Evolutionary conservation across 257 asterid genomes (phyloP).

Genomic region (Anisodus tanguticus): DNA sequence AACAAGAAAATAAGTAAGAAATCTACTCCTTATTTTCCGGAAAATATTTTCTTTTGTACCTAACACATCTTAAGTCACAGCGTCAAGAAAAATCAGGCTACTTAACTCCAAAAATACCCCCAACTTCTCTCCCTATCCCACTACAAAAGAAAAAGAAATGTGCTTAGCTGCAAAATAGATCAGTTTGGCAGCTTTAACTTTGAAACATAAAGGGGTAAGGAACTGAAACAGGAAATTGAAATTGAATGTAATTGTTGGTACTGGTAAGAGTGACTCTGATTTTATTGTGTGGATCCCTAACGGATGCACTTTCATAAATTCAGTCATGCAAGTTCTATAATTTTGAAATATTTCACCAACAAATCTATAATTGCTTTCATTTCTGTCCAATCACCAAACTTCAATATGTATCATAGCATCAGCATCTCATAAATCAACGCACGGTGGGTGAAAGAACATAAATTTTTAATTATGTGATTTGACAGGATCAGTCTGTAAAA

Average conservation of each 20-base stretch:
- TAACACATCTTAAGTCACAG: too few relatives aligned
- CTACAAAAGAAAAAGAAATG: not conserved
- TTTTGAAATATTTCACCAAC: conserved; percentile 4
- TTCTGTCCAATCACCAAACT: conserved; percentile 31
- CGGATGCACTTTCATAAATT: conserved; percentile 44
- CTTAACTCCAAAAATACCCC: not conserved
- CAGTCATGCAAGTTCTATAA: conserved; percentile 38
- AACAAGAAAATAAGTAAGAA: too few relatives aligned
- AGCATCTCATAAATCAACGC: not conserved
- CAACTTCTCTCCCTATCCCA: not conserved
- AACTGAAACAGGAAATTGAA: not conserved
- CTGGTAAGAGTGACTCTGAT: not conserved
- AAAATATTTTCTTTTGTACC: too few relatives aligned
- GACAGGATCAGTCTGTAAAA: not conserved
- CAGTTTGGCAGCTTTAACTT: not conserved
- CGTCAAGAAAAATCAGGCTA: conserved; percentile 16
- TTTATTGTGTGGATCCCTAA: conserved; percentile 36
- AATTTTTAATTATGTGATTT: not conserved
- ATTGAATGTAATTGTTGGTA: not conserved
- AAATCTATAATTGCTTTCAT: conserved; percentile 12
- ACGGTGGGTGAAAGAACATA: not conserved
- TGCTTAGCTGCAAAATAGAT: not conserved
- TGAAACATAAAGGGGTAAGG: not conserved
- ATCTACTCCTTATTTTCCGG: too few relatives aligned
- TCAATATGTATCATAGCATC: conserved; percentile 7